These are phyloP conservation scores for Peronosclerospora sorghi DNA, from an alignment of 352 stramenopile species.

Conservation along the genomic window DNA sequence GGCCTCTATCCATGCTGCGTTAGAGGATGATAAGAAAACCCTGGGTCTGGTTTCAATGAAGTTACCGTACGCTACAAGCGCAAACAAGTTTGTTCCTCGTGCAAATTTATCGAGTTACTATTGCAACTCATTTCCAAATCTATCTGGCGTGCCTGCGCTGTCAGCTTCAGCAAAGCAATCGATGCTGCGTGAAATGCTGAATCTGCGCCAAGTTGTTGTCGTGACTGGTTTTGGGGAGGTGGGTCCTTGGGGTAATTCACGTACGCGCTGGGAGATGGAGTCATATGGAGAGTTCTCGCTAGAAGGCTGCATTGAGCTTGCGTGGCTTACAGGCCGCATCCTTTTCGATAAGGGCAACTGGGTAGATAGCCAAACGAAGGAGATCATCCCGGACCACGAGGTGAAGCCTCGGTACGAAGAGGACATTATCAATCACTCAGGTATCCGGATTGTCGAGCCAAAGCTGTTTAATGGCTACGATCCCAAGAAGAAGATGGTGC, in stretches of 20 bases:
- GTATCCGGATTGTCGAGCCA: slow-evolving; percentile 79
- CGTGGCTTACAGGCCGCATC: slow-evolving; percentile 79
- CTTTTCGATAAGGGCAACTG: slow-evolving; percentile 73
- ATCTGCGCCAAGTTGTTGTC: slow-evolving; percentile 75
- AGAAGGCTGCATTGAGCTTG: slow-evolving; percentile 82
- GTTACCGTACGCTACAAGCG: slow-evolving; percentile 3
- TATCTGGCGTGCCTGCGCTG: slow-evolving; percentile 28
- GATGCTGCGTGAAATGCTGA: slow-evolving; percentile 60
- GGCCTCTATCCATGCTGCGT: slow-evolving; percentile 27
- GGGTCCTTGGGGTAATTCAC: slow-evolving; percentile 75
- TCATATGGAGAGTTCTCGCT: slow-evolving; percentile 83
- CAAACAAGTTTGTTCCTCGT: slow-evolving; percentile 28
- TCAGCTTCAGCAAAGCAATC: slow-evolving; percentile 27
- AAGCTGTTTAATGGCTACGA: slow-evolving; percentile 84
- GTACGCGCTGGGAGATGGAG: slow-evolving; percentile 86
- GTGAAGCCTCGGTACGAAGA: slow-evolving; percentile 80
- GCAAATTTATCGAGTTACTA: slow-evolving; percentile 73
- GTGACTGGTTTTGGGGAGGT: slow-evolving; percentile 83
- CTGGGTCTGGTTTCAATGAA: slow-evolving; percentile 12
- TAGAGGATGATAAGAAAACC: slow-evolving; percentile 31
- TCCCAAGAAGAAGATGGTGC: slow-evolving; percentile 76
- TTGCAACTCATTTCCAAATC: slow-evolving; percentile 50
- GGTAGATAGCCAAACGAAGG: slow-evolving; percentile 75
- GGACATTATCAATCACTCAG: slow-evolving; percentile 60
- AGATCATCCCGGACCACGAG: slow-evolving; percentile 60